Evolutionary conservation across 176 grass and related monocot species (phyloP).

Genomic region (Hsuehochloa calcarea): DNA sequence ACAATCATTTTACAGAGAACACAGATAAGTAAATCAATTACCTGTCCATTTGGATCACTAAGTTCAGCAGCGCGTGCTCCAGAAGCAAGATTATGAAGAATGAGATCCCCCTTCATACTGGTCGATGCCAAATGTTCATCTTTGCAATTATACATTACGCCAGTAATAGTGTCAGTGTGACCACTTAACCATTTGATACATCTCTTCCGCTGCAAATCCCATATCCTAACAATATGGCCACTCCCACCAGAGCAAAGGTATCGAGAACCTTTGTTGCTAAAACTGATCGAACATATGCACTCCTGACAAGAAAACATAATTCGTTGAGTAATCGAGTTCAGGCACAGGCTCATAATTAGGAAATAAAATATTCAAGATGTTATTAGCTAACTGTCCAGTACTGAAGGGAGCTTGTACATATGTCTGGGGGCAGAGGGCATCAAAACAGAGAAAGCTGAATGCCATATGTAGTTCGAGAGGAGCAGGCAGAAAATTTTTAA

Average conservation of each 20-base stretch:
- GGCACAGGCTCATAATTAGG: slow-evolving; percentile 11
- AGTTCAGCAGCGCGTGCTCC: slow-evolving; percentile 91
- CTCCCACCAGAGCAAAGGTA: slow-evolving; percentile 96
- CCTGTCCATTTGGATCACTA: slow-evolving; percentile 97
- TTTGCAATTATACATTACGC: slow-evolving; percentile 96
- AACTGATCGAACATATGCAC: slow-evolving; percentile 87
- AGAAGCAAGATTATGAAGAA: slow-evolving; percentile 99
- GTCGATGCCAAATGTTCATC: slow-evolving; percentile 98
- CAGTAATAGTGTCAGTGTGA: slow-evolving; percentile 86
- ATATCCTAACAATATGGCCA: slow-evolving; percentile 95
- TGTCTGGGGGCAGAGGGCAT: neutral
- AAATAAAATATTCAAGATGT: slow-evolving; percentile 8
- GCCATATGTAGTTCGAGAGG: neutral
- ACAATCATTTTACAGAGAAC: slow-evolving; percentile 1
- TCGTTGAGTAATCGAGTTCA: slow-evolving; percentile 16
- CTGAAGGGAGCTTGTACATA: neutral
- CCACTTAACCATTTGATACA: slow-evolving; percentile 97
- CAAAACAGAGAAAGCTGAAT: neutral
- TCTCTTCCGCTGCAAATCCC: slow-evolving; percentile 91
- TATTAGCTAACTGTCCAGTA: neutral
- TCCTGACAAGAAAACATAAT: slow-evolving; percentile 60
- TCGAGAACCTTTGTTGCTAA: slow-evolving; percentile 96
- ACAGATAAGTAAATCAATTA: slow-evolving; percentile 34
- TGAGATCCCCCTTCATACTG: slow-evolving; percentile 89
- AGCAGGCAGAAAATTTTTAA: neutral